phyloP scores from a whole-genome alignment of 768 basidiomycete genomes.

The Gymnopilus junonius region DNA sequence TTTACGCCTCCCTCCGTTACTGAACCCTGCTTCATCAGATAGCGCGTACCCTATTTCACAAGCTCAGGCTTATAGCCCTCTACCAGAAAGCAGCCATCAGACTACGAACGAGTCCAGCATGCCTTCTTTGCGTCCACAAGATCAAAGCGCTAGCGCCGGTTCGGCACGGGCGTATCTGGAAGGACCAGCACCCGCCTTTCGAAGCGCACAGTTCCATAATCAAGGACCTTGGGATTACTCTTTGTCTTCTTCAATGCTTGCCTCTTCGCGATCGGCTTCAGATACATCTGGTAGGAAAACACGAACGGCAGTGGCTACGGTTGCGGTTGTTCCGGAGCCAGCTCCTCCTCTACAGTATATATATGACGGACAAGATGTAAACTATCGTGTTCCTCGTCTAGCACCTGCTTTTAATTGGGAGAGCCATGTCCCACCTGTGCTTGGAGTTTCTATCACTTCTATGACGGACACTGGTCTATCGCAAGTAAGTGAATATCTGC shows the following conservation, averaged over 20 bases:
- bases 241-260: neutral
- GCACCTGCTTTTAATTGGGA: slow-evolving; percentile 18
- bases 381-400: neutral
- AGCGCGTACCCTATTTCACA: slow-evolving; percentile 6
- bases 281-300: neutral
- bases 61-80: neutral
- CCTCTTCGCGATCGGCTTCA: neutral
- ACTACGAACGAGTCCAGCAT: neutral
- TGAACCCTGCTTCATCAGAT: neutral
- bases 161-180: neutral
- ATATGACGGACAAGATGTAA: neutral
- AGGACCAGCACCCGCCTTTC: slow-evolving; percentile 15
- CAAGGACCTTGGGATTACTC: slow-evolving; percentile 19
- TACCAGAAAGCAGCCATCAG: neutral
- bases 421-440: slow-evolving; percentile 5
- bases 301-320: neutral
- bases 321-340: neutral
- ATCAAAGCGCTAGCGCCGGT: neutral
- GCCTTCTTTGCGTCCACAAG: neutral
- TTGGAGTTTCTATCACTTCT: neutral
- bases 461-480: too few relatives aligned
- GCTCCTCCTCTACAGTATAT: neutral
- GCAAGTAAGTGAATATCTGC: neutral
- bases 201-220: slow-evolving; percentile 13
- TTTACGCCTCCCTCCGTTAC: neutral